phyloP scores from a whole-genome alignment of 331 rosid genomes.

The Telfairia occidentalis region DNA sequence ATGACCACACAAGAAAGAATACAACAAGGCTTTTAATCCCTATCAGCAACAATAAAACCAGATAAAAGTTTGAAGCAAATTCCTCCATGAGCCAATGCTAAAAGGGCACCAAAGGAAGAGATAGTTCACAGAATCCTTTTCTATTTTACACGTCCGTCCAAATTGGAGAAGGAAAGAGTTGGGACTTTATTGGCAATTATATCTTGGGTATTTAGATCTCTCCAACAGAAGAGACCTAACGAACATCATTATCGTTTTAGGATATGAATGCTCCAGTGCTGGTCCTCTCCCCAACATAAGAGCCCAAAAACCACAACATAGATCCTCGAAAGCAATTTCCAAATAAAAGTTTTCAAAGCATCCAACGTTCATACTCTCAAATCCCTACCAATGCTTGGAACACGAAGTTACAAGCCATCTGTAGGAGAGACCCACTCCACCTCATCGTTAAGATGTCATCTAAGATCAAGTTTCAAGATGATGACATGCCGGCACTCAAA shows the following conservation, averaged over 20 bases:
- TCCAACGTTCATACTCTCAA: not conserved
- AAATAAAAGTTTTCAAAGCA: not conserved
- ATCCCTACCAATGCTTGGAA: not conserved
- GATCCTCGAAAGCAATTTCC: not conserved
- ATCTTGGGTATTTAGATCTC: not conserved
- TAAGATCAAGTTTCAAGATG: not conserved
- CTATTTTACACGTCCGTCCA: not conserved
- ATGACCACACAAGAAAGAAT: not conserved
- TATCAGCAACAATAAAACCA: not conserved
- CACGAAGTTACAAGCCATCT: not conserved
- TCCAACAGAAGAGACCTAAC: not conserved
- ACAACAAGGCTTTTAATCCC: not conserved
- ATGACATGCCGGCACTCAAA: not conserved
- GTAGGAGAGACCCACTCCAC: not conserved
- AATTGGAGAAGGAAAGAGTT: not conserved
- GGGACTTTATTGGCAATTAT: not conserved
- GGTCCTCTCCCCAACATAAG: not conserved
- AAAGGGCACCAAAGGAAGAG: not conserved
- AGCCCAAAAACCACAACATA: not conserved
- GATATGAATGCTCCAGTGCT: not conserved
- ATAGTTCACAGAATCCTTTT: not conserved
- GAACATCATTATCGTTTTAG: not conserved
- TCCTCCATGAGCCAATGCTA: not conserved
- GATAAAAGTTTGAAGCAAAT: not conserved
- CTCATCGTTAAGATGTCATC: not conserved